Evolutionary conservation across 768 basidiomycete genomes (phyloP), one percentile per base, ranked within the genome.

Genomic region (Boletus speciosus): DNA sequence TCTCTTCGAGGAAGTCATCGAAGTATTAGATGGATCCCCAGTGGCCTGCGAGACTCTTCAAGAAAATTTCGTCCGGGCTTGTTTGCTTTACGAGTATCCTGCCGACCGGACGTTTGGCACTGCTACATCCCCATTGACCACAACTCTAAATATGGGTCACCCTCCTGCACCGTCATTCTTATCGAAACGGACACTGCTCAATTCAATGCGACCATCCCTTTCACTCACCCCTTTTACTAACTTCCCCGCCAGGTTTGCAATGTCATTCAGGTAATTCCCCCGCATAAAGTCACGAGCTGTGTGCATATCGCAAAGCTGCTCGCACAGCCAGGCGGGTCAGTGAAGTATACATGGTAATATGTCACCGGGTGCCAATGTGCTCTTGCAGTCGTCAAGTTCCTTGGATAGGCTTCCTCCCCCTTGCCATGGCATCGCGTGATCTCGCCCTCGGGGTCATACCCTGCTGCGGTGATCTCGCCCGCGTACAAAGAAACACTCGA

Each of bases 391-490:
- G 77, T 91, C 43, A 91, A 88, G 61, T 85, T 82, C 60, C 73
- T 91, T 10, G 78, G 81, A 0, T 78, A 78, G 40, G 73, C 78
- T 1, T 75, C 76, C 44, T 84, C 85, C 2, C 79, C 83, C 21
- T 80, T 90, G 3, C 89, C 89, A 1, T 93, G 89, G 90, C 80
- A 90, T 56, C 82, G 90, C 12, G 87, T 92, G 9, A 73, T 91
- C 11, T 77, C 80, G 2, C 75, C 88, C 1, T 79, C 82, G 0
- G 90, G 89, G 69, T 77, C 2, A 85, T 90, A 51, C 87, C 90
- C 0, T 88, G 85, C 14, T 78, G 88, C 41, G 89, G 86, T 0
- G 58, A 36, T n/a, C 88, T 91, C 4, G 86, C 83, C 3, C 86
- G 85, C 2, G 71, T 80, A 38, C 92, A 94, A 65, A 73, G 79